These are phyloP conservation scores for Hapsidospora chrysogenum DNA, from an alignment of 495 filamentous ascomycete species.

Conservation along the genomic window DNA sequence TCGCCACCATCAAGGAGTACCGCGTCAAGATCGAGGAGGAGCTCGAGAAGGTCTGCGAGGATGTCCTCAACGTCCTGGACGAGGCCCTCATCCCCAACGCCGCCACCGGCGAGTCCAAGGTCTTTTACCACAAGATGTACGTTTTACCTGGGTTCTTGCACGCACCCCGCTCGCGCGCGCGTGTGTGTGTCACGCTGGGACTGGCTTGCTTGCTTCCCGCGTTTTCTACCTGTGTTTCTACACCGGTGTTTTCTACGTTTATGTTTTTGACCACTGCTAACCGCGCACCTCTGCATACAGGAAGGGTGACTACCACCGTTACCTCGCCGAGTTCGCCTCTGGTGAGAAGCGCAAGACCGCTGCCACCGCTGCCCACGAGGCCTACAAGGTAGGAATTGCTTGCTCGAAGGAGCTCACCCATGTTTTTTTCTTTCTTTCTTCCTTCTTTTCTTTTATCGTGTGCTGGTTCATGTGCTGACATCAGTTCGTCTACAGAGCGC, in stretches of 20 bases:
- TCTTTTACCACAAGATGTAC: slow-evolving; percentile 99
- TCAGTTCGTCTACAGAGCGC: slow-evolving; percentile 45
- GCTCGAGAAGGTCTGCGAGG: slow-evolving; percentile 95
- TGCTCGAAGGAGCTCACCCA: too few relatives aligned
- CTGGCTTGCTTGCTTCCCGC: too few relatives aligned
- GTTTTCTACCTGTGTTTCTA: slow-evolving; percentile 6
- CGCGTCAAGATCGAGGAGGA: slow-evolving; percentile 97
- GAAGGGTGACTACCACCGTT: slow-evolving; percentile 99
- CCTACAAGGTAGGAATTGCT: slow-evolving; percentile 74
- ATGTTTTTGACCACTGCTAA: slow-evolving; percentile 1
- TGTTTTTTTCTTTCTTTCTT: neutral
- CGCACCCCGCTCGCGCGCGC: neutral
- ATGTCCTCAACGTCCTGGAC: slow-evolving; percentile 93
- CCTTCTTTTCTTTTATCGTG: neutral
- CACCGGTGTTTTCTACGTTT: slow-evolving; percentile 5
- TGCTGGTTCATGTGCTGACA: slow-evolving; percentile 1
- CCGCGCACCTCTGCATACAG: slow-evolving; percentile 36
- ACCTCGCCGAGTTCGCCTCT: slow-evolving; percentile 96
- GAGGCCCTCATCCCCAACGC: slow-evolving; percentile 94
- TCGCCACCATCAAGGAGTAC: slow-evolving; percentile 90
- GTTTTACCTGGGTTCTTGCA: slow-evolving; percentile 15
- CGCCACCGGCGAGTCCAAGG: slow-evolving; percentile 96
- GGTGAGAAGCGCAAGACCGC: slow-evolving; percentile 98
- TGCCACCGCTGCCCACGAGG: slow-evolving; percentile 91
- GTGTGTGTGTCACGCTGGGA: too few relatives aligned